Evolutionary conservation across 805 yeast species (phyloP), one percentile per base, ranked within the genome.

Genomic region (Pichia heedii): DNA sequence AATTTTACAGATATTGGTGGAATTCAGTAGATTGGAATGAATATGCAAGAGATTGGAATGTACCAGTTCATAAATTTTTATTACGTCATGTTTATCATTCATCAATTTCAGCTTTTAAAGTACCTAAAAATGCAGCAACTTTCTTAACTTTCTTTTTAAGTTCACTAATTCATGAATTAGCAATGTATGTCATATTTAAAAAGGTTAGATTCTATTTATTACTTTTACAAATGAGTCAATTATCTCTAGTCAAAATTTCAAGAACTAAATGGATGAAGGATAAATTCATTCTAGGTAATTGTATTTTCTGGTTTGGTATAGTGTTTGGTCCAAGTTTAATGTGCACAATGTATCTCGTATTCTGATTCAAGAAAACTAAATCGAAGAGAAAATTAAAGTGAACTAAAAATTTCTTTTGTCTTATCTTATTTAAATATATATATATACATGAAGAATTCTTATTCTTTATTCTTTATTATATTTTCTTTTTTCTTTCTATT

Each of bases 1-100:
- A 84, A 51, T 93, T 93, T 62, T 93, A 94, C 58, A 90, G 95
- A 3, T 84, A 87, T 36, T 94, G 98, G 98, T 93, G 99, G 98
- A 86, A 89, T 54, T 84, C 94, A 48, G 77, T 82, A 18, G 83
- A 86, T 35, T 93, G 97, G 96, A 84, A 84, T 45, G 89, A 89
- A 58, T 93, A 85, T 61, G 82, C 96, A 11, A 71, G 97, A 50
- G 79, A 84, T 49, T 94, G 99, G 98, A 93, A 93, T 60, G 74
- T 76, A 10, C 96, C 97, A 0, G 97, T 93, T 20, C 96, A 93
- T 60, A 75, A 78, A 55, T 93, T 93, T 53, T 66, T 93, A 46
- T 67, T 89, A 37, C 74, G 97, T 51, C 99, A 94, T 58, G 97
- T 93, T 3, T 94, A 93, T 61, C 96, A 89, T 58, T 80, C 94